These are phyloP conservation scores for Krasilnikovozyma curviuscula DNA, from an alignment of 768 basidiomycete genomes.

Conservation along the genomic window DNA sequence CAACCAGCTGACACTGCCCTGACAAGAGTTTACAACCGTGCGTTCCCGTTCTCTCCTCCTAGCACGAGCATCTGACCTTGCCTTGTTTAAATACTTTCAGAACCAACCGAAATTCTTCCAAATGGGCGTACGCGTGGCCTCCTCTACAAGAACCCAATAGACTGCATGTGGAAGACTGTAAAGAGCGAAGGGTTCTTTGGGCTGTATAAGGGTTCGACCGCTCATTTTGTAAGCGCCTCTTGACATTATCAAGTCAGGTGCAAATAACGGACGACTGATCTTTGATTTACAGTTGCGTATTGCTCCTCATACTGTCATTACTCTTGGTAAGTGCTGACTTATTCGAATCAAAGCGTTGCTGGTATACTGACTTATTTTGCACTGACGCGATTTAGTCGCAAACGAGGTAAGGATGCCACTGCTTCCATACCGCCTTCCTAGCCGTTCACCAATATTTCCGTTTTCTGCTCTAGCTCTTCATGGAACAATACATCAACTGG, in stretches of 20 bases:
- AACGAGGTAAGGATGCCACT: not conserved
- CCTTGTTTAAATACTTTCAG: slow-evolving; percentile 5
- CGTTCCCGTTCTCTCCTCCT: slow-evolving; percentile 3
- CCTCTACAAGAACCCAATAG: slow-evolving; percentile 62
- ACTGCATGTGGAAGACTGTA: slow-evolving; percentile 70
- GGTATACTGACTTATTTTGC: not conserved
- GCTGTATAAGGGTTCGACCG: slow-evolving; percentile 96
- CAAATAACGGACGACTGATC: not conserved
- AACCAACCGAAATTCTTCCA: slow-evolving; percentile 25
- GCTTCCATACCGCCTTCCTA: not conserved
- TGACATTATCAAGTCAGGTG: slow-evolving; percentile 1
- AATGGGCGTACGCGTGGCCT: slow-evolving; percentile 35
- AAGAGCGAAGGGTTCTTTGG: slow-evolving; percentile 71
- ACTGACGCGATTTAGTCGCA: not conserved
- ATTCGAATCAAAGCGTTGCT: not conserved
- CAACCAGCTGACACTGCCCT: slow-evolving; percentile 35
- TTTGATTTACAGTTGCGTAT: slow-evolving; percentile 37
- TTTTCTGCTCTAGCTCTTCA: not conserved
- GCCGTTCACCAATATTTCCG: not conserved
- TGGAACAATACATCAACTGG: not conserved
- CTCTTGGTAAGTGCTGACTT: not conserved
- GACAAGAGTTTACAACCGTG: slow-evolving; percentile 81
- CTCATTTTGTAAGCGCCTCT: slow-evolving; percentile 44
- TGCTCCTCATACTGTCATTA: slow-evolving; percentile 52
- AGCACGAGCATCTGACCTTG: not conserved